A percentile compares a stretch with the other conserved stretches of the same genome.
phyloP scores from a whole-genome alignment of 2,329 filamentous ascomycete genomes.

The Ascochyta koolunga region DNA sequence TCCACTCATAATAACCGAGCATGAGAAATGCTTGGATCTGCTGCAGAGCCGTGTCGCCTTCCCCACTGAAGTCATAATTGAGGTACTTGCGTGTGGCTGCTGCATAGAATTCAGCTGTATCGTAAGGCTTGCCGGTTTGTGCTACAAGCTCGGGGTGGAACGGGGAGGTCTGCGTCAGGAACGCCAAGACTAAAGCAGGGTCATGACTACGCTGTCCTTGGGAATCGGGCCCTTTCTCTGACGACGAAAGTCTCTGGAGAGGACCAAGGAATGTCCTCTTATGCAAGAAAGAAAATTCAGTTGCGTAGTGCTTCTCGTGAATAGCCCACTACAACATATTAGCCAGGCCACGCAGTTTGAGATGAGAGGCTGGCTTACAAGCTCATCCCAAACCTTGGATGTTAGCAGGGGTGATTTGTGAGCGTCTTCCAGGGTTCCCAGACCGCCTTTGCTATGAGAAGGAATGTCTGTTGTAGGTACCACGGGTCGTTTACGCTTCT shows the following conservation, averaged over 20 bases:
- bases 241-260: slow-evolving; percentile 32
- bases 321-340: slow-evolving; percentile 60
- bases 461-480: slow-evolving; percentile 38
- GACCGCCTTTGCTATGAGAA: slow-evolving; percentile 55
- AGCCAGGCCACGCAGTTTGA: background rate
- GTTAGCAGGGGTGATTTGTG: slow-evolving; percentile 68
- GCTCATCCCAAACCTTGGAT: slow-evolving; percentile 68
- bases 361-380: slow-evolving; percentile 49
- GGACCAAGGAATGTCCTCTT: slow-evolving; percentile 63
- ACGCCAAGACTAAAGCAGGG: slow-evolving; percentile 65
- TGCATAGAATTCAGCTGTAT: slow-evolving; percentile 67
- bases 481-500: slow-evolving; percentile 48
- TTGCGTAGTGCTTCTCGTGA: slow-evolving; percentile 73
- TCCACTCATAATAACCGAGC: slow-evolving; percentile 75
- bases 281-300: slow-evolving; percentile 75
- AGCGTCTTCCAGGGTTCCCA: slow-evolving; percentile 59
- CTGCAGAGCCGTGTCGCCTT: slow-evolving; percentile 60
- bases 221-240: slow-evolving; percentile 20
- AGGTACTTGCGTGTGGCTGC: slow-evolving; percentile 61
- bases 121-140: slow-evolving; percentile 16
- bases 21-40: slow-evolving; percentile 72
- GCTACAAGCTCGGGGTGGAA: slow-evolving; percentile 63
- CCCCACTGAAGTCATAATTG: slow-evolving; percentile 9
- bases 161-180: slow-evolving; percentile 71
- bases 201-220: slow-evolving; percentile 52